Evolutionary conservation across 106 monocot genomes (phyloP).

Genomic region (Dendrobium catenatum): DNA sequence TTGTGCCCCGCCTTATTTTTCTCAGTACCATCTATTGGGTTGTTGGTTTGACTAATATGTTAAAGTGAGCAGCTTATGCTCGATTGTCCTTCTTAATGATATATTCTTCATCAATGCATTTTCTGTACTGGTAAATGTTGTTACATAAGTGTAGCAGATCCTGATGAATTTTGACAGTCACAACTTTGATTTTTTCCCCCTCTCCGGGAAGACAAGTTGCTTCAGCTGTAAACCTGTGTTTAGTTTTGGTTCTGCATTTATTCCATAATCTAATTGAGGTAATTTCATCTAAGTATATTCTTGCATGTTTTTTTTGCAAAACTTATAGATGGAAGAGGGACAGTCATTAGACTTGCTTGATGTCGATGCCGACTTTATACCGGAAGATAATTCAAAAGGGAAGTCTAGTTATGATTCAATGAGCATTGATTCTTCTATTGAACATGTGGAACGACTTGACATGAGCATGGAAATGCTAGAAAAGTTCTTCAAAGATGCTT

Average conservation of each 20-base stretch:
- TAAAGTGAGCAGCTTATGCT: background rate
- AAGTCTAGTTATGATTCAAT: conserved; percentile 15
- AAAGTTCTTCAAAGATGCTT: conserved; percentile 67
- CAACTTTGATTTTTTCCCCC: background rate
- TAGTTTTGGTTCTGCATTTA: background rate
- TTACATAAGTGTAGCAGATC: background rate
- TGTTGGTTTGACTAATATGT: background rate
- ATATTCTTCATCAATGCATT: background rate
- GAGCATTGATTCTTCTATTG: conserved; percentile 15
- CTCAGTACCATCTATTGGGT: background rate
- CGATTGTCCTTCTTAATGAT: background rate
- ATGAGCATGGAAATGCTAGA: conserved; percentile 31
- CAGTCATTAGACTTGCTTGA: background rate
- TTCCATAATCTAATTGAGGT: background rate
- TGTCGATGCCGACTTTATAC: conserved; percentile 5
- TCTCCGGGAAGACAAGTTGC: background rate
- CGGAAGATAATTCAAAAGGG: conserved; percentile 15
- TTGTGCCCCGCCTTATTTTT: background rate
- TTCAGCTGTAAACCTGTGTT: background rate
- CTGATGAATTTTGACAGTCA: background rate
- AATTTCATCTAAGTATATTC: background rate
- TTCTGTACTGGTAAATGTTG: background rate
- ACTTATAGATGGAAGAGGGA: conserved; percentile 17
- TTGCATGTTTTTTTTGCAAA: background rate
- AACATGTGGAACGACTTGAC: conserved; percentile 5